phyloP scores from a whole-genome alignment of 495 filamentous ascomycete genomes.

The Penicillium diatomitis region DNA sequence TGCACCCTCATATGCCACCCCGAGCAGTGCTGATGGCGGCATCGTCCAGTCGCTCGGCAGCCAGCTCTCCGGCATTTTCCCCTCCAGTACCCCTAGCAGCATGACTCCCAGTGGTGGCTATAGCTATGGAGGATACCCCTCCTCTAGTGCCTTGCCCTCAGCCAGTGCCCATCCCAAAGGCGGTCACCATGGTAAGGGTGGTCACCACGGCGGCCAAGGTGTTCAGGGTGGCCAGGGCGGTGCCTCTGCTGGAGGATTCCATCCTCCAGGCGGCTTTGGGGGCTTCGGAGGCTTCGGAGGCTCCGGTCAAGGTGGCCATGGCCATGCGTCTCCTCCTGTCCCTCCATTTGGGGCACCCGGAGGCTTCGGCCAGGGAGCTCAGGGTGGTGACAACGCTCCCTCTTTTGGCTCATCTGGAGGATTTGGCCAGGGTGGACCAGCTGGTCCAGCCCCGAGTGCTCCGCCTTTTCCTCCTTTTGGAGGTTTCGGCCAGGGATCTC shows the following conservation, averaged over 20 bases:
- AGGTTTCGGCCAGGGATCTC: too few relatives aligned
- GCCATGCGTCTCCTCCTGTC: not conserved
- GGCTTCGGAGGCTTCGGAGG: slow-evolving; percentile 1
- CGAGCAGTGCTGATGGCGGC: not conserved
- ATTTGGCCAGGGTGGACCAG: too few relatives aligned
- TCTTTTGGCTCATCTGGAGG: too few relatives aligned
- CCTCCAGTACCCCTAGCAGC: not conserved
- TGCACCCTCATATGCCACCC: slow-evolving; percentile 4
- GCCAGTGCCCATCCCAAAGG: not conserved
- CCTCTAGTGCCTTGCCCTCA: too few relatives aligned
- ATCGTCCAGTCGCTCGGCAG: too few relatives aligned
- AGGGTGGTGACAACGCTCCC: too few relatives aligned
- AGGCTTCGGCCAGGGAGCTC: too few relatives aligned
- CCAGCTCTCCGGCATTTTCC: not conserved
- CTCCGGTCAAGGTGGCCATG: not conserved
- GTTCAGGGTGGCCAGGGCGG: slow-evolving; percentile 1
- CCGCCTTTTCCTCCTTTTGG: too few relatives aligned
- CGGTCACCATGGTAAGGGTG: not conserved
- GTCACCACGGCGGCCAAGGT: slow-evolving; percentile 1
- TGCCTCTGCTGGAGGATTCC: slow-evolving; percentile 1
- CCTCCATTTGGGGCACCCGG: not conserved
- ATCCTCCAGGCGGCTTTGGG: slow-evolving; percentile 2
- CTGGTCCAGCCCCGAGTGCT: too few relatives aligned
- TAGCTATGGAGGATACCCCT: not conserved
- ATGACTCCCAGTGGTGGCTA: not conserved